These are phyloP conservation scores for Ormosia emarginata DNA, from an alignment of 306 rosid species.

Conservation along the genomic window DNA sequence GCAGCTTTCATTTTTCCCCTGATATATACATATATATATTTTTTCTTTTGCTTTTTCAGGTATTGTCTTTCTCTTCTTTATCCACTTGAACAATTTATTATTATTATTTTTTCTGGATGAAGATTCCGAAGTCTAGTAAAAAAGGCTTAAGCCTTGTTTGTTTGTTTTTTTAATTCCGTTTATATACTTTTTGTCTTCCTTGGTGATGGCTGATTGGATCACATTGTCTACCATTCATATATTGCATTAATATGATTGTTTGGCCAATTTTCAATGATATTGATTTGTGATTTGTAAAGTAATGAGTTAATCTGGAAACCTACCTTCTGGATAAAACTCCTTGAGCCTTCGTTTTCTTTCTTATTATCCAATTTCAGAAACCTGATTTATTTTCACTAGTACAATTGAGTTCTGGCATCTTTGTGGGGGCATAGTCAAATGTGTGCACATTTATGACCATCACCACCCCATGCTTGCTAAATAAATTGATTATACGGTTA, in stretches of 20 bases:
- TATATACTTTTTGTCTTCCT: background rate
- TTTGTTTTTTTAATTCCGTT: background rate
- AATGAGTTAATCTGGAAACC: background rate
- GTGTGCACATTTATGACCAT: constrained; percentile 19
- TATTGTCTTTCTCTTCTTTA: constrained; percentile 12
- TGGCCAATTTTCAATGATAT: background rate
- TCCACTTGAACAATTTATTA: background rate
- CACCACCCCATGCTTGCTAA: constrained; percentile 22
- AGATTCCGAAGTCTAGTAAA: constrained; percentile 11
- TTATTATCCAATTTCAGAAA: background rate
- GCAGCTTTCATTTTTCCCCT: constrained; percentile 11
- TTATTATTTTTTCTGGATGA: background rate
- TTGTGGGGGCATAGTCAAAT: constrained; percentile 7
- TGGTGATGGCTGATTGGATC: background rate
- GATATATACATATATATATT: background rate
- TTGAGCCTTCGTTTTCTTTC: background rate
- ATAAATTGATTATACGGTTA: background rate
- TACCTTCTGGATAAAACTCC: background rate
- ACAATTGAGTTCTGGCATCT: background rate
- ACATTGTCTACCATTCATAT: background rate
- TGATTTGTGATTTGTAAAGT: background rate
- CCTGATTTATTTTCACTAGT: background rate
- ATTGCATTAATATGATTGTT: background rate
- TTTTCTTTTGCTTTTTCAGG: constrained; percentile 22
- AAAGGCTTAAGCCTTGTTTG: background rate